Base-by-base conservation (phyloP, 2,329 filamentous ascomycete genomes). In the Beauveria sp. region DNA sequence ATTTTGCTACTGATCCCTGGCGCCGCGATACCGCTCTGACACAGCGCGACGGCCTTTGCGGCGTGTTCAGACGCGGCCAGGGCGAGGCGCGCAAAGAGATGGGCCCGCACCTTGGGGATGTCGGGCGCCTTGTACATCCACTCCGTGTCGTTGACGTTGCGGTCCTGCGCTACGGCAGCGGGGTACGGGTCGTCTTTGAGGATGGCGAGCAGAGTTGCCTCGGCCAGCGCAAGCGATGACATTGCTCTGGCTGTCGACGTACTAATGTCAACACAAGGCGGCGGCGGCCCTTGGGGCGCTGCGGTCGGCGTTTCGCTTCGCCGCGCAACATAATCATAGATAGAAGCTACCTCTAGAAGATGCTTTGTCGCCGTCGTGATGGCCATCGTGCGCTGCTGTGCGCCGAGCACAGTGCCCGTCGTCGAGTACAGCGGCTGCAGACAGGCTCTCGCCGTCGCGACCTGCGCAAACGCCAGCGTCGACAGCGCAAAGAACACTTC, bases 81-180 rank as follows among this genome's bases (percentile, higher is more conserved):
- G 71, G 92, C 98, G 8, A 98, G 79, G 1, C 93, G 83, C 1
- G 92, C 92, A 70, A 96, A 96, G 1, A 99, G 80, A 69, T 96
- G 88, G 9, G 91, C 91, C 52, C 93, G 87, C 20, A 96, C 92
- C 71, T 93, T 93, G 34, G 92, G 89, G 54, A 97, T 90, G 56
- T 91, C 86, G 0, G 93, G 91, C 0, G 91, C 84, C 69, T 89
- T 91, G 73, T 95, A 96, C 92, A 98, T 98, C 93, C 93, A 99
- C 67, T 98, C 93, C 64, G 84, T 91, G 73, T 93, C 91, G 67
- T 88, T 86, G 59, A 88, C 85, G 70, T 96, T 96, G 53, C 93
- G 83, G 62, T 88, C 85, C 69, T 96, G 90, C 1, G 91, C 86
- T 2, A 96, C 88, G 7, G 88, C 84, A 1, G 89, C 87, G 1